Percentiles rank a stretch among this genome's conserved stretches.
phyloP scores from a whole-genome alignment of 768 basidiomycete genomes.

The Kwoniella sp. region DNA sequence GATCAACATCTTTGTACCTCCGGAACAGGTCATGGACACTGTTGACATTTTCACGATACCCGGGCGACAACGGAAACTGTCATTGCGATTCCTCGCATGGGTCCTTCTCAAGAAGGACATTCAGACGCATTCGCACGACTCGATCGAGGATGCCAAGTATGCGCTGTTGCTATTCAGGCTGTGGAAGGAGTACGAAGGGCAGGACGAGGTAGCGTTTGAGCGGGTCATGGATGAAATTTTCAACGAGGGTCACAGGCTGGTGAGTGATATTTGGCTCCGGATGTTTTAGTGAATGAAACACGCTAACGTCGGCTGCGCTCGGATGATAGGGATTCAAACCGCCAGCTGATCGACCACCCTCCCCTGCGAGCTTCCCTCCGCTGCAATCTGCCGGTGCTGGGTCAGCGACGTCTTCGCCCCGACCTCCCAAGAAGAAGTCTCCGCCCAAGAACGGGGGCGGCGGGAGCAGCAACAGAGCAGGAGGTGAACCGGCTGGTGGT shows the following conservation, averaged over 20 bases:
- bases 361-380: slow-evolving; percentile 5
- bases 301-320: too few species aligned
- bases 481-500: too few species aligned
- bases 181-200: slow-evolving; percentile 61
- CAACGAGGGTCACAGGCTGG: slow-evolving; percentile 51
- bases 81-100: slow-evolving; percentile 89
- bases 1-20: slow-evolving; percentile 95
- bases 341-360: slow-evolving; percentile 14
- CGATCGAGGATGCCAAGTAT: slow-evolving; percentile 92
- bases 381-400: background rate
- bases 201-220: slow-evolving; percentile 63
- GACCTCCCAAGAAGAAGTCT: background rate
- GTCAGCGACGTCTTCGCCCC: background rate
- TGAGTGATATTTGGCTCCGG: slow-evolving; percentile 21
- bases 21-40: slow-evolving; percentile 91
- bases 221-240: slow-evolving; percentile 68
- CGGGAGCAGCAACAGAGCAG: too few species aligned
- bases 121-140: slow-evolving; percentile 90
- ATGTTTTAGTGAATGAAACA: background rate
- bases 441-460: slow-evolving; percentile 1
- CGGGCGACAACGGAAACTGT: slow-evolving; percentile 76
- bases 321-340: slow-evolving; percentile 37
- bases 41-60: slow-evolving; percentile 91
- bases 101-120: slow-evolving; percentile 87
- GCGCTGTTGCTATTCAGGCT: slow-evolving; percentile 80